Evolutionary conservation across 768 basidiomycete species (phyloP), one percentile per base, ranked within the genome.

Genomic region (Clathrus columnatus): DNA sequence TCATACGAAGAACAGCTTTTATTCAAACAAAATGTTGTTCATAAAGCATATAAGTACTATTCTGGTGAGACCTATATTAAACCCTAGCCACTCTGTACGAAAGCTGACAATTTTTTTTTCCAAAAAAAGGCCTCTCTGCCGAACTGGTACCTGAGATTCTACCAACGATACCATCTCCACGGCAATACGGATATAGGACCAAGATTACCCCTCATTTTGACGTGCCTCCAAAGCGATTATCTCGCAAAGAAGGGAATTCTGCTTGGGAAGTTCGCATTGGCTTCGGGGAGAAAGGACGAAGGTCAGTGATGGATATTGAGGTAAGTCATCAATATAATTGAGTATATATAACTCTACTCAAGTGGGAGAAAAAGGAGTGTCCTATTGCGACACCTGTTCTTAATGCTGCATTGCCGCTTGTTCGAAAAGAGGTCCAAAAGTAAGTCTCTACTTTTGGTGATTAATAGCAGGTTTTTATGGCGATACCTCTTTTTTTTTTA

Each of bases 121-220:
- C n/a, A n/a, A 36, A 36, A 32, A 11, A 41, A 85, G 87, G 75
- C 24, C 73, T 96, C 0, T 68, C 79, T 2, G 63, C 75, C 2
- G 65, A 75, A 0, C 67, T 72, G 0, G 70, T 95, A 1, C 93
- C 95, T 7, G 51, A 67, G 0, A 82, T 92, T 18, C 75, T 77
- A 36, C 69, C 82, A 0, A 96, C 93, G 0, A 82, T 92, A 6
- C 79, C 82, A n/a, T 92, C 90, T 0, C 96, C 95, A 0, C 73
- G 89, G 48, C 83, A 94, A 52, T 97, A 95, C 66, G 81, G 77
- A 50, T 99, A 99, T 67, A 82, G 95, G 28, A 99, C 96, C 1
- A 99, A 99, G 71, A 84, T 99, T 51, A 97, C 96, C 0, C 96
- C 96, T 0, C 96, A 99, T 67, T 98, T 98, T 59, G 89, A 93